These are phyloP conservation scores for Paramyrothecium sp. DNA, from an alignment of 2,329 filamentous ascomycete species.

Conservation along the genomic window DNA sequence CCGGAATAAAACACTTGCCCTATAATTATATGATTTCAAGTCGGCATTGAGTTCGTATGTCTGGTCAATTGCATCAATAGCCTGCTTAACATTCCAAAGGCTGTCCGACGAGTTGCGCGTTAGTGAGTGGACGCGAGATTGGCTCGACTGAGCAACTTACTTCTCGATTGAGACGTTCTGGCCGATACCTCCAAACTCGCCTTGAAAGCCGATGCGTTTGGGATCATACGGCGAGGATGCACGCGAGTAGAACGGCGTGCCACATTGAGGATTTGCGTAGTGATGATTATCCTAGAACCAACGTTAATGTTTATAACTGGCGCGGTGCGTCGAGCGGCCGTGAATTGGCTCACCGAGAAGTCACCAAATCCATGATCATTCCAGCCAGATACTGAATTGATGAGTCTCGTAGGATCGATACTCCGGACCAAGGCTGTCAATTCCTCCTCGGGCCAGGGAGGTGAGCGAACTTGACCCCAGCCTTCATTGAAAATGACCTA, in stretches of 20 bases:
- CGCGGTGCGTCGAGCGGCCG: background rate
- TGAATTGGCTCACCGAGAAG: conserved; percentile 38
- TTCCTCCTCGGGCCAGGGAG: conserved; percentile 52
- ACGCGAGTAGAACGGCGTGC: conserved; percentile 64
- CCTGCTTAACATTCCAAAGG: conserved; percentile 62
- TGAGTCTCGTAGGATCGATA: conserved; percentile 62
- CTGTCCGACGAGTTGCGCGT: too few relatives aligned
- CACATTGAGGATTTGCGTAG: conserved; percentile 70
- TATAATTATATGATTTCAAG: conserved; percentile 64
- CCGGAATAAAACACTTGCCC: conserved; percentile 56
- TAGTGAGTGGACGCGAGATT: background rate
- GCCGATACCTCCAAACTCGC: conserved; percentile 70
- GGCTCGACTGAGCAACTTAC: conserved; percentile 32
- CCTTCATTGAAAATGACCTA: conserved; percentile 70
- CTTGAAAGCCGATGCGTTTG: conserved; percentile 64
- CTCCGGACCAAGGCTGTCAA: conserved; percentile 53
- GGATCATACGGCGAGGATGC: conserved; percentile 55
- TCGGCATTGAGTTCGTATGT: conserved; percentile 66
- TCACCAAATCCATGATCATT: conserved; percentile 67
- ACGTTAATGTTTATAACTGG: background rate
- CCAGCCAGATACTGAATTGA: conserved; percentile 66
- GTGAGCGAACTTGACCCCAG: conserved; percentile 59
- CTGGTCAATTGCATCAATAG: conserved; percentile 59
- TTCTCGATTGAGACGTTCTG: conserved; percentile 62
- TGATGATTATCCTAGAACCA: conserved; percentile 62